Base-by-base conservation (phyloP, 164 flowering plant species). In the Vitis labrusca region DNA sequence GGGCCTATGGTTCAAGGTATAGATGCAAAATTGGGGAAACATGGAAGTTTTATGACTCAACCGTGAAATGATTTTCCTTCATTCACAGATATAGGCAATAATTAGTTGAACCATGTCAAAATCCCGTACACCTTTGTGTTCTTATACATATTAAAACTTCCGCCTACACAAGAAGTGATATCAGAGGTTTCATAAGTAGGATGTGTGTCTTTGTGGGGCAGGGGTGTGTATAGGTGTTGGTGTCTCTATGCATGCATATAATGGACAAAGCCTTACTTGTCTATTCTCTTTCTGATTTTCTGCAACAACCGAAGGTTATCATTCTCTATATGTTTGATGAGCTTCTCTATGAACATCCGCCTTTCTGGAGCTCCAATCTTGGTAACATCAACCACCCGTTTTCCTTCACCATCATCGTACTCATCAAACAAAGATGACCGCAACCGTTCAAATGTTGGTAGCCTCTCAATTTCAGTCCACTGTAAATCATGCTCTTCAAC, bases 401-500 rank as follows among this genome's bases (percentile, higher is more conserved):
- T 86, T 14, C 77, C 79, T 27, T 73, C 54, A 49, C 2, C 65
- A 49, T 63, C 73, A 30, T 57, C 58, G 16, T 37, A 57, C 7
- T 66, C 70, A 30, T 74, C 83, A 54, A 86, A 75, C 65, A 92
- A 63, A 47, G 94, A 83, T 23, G 84, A 75, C 75, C 88, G 82
- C 51, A 86, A 13, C 72, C 92, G 73, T 14, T 81, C 74, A 73
- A 65, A 75, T 8, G 89, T 83, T 2, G 91, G 89, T 59, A 87
- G 73, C 71, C 92, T 85, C 76, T 88, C 91, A 58, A 89, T 81
- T n/a, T 76, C 85, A 23, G 88, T 88, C 96, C 98, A 91, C 70
- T 82, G 83, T 37, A 81, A 32, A 29, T 62, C 73, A 56, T 49
- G 29, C 65, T 83, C 88, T 37, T 74, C 83, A 57, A 80, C 76